These are phyloP conservation scores for Triticum dicoccoides DNA, from an alignment of 176 grass and related monocot species.

Conservation along the genomic window DNA sequence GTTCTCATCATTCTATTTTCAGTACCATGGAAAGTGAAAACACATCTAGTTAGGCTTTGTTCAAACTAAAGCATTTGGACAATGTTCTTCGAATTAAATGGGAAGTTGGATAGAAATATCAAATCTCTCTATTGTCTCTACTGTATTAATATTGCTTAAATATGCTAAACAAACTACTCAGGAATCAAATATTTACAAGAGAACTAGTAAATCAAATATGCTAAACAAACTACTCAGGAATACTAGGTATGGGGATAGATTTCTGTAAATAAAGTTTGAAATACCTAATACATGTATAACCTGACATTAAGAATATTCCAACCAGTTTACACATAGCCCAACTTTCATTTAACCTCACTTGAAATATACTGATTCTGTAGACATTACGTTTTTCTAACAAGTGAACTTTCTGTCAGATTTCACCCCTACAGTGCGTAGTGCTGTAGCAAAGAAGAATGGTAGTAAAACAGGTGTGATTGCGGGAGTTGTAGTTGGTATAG, in stretches of 20 bases:
- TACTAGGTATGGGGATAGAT: background rate
- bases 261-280: background rate
- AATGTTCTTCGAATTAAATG: background rate
- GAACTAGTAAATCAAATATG: background rate
- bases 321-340: background rate
- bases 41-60: background rate
- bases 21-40: background rate
- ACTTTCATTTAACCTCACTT: background rate
- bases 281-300: background rate
- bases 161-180: no score
- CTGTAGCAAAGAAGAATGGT: slow-evolving; percentile 10
- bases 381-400: slow-evolving; percentile 13
- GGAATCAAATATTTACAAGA: background rate
- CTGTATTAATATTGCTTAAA: background rate
- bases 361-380: background rate
- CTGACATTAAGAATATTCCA: background rate
- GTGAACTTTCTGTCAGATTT: slow-evolving; percentile 53
- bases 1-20: background rate
- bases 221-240: background rate
- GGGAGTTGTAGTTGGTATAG: slow-evolving; percentile 48
- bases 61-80: background rate
- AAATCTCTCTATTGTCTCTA: background rate
- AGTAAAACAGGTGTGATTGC: slow-evolving; percentile 51
- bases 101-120: background rate
- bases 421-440: slow-evolving; percentile 43